Percentiles rank a stretch among this genome's conserved stretches.
Conservation (phyloP, 2,329 filamentous ascomycete genomes). For the Ophioceras dolichostomum region DNA sequence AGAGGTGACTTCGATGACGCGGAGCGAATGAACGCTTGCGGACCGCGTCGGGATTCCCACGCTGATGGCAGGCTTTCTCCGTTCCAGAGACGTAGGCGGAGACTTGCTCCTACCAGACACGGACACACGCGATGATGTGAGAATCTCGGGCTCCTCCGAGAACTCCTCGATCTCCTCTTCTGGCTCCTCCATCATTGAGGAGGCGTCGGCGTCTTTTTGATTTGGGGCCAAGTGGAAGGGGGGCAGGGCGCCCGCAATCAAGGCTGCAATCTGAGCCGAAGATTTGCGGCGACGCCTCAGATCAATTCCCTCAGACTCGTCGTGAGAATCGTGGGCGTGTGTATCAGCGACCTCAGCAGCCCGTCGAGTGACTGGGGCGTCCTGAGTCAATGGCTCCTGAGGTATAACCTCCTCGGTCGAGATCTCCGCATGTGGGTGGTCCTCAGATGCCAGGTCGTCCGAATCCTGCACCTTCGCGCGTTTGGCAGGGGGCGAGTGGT, state of each 20-base stretch:
- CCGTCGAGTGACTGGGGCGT: too few relatives aligned
- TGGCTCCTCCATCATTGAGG: slow-evolving; percentile 40
- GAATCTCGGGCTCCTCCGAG: slow-evolving; percentile 45
- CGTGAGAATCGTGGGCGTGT: too few relatives aligned
- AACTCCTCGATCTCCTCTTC: slow-evolving; percentile 36
- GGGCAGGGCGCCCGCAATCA: slow-evolving; percentile 30
- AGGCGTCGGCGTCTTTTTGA: slow-evolving; percentile 34
- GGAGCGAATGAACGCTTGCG: slow-evolving; percentile 40
- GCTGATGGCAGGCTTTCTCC: slow-evolving; percentile 22
- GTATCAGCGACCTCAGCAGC: too few relatives aligned
- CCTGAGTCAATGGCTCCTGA: too few relatives aligned
- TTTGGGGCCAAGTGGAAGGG: slow-evolving; percentile 17
- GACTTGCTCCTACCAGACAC: slow-evolving; percentile 37
- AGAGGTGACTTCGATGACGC: slow-evolving; percentile 43
- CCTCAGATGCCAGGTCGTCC: neutral
- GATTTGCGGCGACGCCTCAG: slow-evolving; percentile 1
- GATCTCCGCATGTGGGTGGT: neutral
- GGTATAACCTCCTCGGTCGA: neutral
- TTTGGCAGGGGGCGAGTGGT: slow-evolving; percentile 8
- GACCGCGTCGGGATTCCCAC: slow-evolving; percentile 26
- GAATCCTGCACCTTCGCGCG: slow-evolving; percentile 3
- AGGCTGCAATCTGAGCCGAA: slow-evolving; percentile 18
- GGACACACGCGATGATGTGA: slow-evolving; percentile 44
- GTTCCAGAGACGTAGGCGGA: slow-evolving; percentile 30
- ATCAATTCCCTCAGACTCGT: neutral